Conservation (phyloP, 371 early-diverging fungal genomes). For the Catenaria anguillulae region DNA sequence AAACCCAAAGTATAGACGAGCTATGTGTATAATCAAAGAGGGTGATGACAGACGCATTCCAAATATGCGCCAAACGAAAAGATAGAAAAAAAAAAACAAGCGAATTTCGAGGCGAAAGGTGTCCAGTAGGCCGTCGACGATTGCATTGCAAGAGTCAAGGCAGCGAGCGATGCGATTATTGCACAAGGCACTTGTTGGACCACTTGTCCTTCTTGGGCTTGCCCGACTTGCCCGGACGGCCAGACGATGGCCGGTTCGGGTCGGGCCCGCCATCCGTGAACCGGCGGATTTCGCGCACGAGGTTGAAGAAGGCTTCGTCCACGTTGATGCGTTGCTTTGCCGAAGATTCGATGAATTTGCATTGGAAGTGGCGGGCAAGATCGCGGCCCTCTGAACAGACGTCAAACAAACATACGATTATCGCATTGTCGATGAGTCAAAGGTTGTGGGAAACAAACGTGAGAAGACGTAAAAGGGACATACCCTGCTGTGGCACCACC, state of each 20-base stretch:
- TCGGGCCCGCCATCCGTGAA: conserved; percentile 3
- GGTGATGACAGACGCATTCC: no score
- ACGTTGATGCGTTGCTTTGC: conserved; percentile 83
- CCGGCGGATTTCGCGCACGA: conserved; percentile 61
- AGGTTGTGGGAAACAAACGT: neutral
- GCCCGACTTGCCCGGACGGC: no score
- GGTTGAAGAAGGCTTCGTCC: conserved; percentile 72
- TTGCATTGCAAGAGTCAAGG: no score
- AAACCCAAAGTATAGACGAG: no score
- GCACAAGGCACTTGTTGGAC: no score
- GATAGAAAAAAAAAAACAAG: no score
- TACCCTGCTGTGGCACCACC: conserved; percentile 49
- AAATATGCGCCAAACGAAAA: no score
- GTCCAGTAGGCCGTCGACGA: no score
- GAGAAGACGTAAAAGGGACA: no score
- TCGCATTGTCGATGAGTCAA: neutral
- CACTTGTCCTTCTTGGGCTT: neutral
- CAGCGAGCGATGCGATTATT: no score
- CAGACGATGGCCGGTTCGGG: neutral
- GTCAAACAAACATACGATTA: conserved; percentile 8
- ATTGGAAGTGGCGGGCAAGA: conserved; percentile 57
- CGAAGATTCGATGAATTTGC: conserved; percentile 79
- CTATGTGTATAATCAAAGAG: no score
- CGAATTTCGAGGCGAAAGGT: no score
- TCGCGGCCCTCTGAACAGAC: conserved; percentile 74